Evolutionary conservation across 2,329 filamentous ascomycete species (phyloP), one percentile per base, ranked within the genome.

Genomic region (Chaetomiaceae sp.): DNA sequence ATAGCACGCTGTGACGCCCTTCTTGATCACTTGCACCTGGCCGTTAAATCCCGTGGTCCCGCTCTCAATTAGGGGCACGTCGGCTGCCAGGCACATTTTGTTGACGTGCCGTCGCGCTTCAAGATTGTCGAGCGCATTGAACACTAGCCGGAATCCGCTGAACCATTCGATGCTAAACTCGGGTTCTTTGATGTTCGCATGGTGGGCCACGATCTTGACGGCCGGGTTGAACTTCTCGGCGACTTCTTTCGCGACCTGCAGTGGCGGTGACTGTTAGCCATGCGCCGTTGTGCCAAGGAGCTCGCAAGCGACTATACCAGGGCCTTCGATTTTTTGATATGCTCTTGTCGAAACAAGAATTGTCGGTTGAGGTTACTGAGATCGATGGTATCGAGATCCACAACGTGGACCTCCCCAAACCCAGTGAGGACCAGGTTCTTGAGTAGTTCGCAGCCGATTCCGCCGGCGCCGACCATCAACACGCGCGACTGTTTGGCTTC

Each of bases 301-400:
- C 1, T 3, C 3, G n/a, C n/a, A 24, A 19, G 24, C 36, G 32
- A 49, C 68, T 80, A 54, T 74, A 93, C 90, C 68, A 95, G 69
- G 42, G 93, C 90, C 65, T 98, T 98, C 1, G 91, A 81, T 66
- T 95, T 95, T 68, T 96, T 97, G 68, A 98, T 97, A 62, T 98
- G 93, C 64, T 97, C 90, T 60, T 91, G 85, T 51, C 90, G 81
- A 67, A 98, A 98, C 38, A 98, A 81, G 61, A 98, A 98, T 66
- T 98, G 93, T 45, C 93, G 86, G 60, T 98, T 98, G 41, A 98
- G 77, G 63, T 98, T 98, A 69, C 89, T 95, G 18, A 98, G 76
- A 63, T 98, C 93, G 69, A 98, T 97, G 1, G 93, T 98, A 66
- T 98, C 93, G 50, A 98, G 85, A 66, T 98, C 93, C 57, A 98